phyloP scores from a whole-genome alignment of 2,329 filamentous ascomycete species.

The Fusarium cyanostomum region DNA sequence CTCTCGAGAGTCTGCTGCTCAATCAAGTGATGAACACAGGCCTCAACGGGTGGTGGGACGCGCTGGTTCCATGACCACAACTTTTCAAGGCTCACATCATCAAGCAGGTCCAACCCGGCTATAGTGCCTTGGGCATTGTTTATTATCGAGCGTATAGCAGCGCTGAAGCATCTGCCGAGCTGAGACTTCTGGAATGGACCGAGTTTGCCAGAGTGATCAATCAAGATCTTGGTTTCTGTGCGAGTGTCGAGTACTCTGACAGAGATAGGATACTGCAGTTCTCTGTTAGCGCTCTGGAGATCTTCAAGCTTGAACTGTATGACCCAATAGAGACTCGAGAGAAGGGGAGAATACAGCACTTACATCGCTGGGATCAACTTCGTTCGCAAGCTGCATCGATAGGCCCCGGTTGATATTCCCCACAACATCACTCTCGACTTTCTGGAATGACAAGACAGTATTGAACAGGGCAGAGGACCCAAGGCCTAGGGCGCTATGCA shows the following conservation, averaged over 20 bases:
- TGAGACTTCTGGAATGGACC: not conserved
- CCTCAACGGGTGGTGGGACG: not conserved
- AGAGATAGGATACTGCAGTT: not conserved
- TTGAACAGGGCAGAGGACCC: constrained; percentile 43
- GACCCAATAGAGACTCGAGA: not conserved
- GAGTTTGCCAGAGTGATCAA: not conserved
- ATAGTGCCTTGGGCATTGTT: not conserved
- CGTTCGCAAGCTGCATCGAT: not conserved
- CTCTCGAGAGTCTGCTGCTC: constrained; percentile 34
- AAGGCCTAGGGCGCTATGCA: constrained; percentile 49
- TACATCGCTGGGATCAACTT: not conserved
- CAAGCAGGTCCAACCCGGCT: not conserved
- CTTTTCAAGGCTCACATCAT: not conserved
- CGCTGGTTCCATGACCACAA: not conserved
- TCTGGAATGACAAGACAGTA: constrained; percentile 47
- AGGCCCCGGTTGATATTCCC: not conserved
- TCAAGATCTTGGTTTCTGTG: constrained; percentile 1
- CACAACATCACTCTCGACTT: constrained; percentile 1
- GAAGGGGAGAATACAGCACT: not conserved
- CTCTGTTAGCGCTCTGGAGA: not conserved
- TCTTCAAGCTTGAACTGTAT: no score
- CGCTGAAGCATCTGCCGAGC: not conserved
- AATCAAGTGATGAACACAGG: constrained; percentile 46
- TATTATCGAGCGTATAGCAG: not conserved
- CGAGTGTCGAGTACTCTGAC: not conserved